These are phyloP conservation scores for Botrytis paeoniae DNA, from an alignment of 2,329 filamentous ascomycete species.

Conservation along the genomic window DNA sequence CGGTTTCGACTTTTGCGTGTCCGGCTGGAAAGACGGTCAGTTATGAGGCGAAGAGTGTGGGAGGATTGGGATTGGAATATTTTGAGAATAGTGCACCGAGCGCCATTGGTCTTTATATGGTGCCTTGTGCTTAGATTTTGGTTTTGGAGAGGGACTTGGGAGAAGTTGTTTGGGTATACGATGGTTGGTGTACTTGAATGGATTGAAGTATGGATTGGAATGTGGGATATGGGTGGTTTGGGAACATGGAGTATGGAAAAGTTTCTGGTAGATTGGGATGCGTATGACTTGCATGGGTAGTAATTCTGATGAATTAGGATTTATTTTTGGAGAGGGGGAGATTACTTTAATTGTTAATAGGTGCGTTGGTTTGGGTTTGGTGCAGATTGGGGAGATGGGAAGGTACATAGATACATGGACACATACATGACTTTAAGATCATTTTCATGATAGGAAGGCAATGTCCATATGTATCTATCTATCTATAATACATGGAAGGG, in stretches of 20 bases:
- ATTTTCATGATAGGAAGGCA: background rate
- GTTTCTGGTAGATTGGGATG: background rate
- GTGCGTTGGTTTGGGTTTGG: background rate
- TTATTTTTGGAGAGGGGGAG: background rate
- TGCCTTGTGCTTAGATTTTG: conserved; percentile 17
- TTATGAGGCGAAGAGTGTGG: conserved; percentile 51
- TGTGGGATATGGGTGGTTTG: background rate
- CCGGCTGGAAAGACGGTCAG: conserved; percentile 50
- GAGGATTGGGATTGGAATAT: conserved; percentile 53
- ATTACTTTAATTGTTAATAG: conserved; percentile 1
- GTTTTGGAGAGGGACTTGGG: background rate
- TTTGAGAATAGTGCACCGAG: conserved; percentile 62
- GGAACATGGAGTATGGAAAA: background rate
- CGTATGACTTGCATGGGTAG: background rate
- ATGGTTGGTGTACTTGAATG: background rate
- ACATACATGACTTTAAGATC: background rate
- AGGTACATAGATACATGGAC: background rate
- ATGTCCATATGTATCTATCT: background rate
- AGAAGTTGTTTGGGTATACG: background rate
- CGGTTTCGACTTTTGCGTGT: conserved; percentile 53
- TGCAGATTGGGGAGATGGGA: background rate
- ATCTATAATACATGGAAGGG: background rate
- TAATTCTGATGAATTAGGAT: background rate
- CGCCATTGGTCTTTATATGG: conserved; percentile 43
- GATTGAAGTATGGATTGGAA: no score